Conservation (phyloP, 768 basidiomycete species). For the Lactarius sanguifluus region DNA sequence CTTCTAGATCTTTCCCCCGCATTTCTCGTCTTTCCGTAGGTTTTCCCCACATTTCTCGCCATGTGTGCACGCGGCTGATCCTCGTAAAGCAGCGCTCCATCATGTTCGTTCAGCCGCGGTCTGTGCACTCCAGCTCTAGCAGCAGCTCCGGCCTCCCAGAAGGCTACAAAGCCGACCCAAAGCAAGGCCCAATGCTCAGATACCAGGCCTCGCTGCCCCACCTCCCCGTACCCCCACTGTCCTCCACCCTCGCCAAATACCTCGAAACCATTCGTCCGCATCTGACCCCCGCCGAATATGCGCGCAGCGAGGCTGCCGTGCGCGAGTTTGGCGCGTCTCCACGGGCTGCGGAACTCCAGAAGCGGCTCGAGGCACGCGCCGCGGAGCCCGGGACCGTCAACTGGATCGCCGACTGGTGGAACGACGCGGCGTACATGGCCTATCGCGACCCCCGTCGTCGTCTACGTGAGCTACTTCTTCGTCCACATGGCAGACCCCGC, state of each 20-base stretch:
- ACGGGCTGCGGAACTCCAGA: slow-evolving; percentile 70
- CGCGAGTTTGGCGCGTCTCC: slow-evolving; percentile 69
- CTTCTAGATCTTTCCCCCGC: slow-evolving; percentile 4
- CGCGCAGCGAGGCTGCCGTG: slow-evolving; percentile 57
- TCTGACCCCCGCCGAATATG: slow-evolving; percentile 61
- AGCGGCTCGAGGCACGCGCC: slow-evolving; percentile 73
- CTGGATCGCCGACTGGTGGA: slow-evolving; percentile 99
- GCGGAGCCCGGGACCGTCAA: slow-evolving; percentile 54
- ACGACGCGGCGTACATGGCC: slow-evolving; percentile 85
- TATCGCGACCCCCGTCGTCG: slow-evolving; percentile 89
- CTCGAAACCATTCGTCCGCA: slow-evolving; percentile 82
- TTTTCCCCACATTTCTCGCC: background rate
- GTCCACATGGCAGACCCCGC: slow-evolving; percentile 71
- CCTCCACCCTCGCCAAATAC: slow-evolving; percentile 85
- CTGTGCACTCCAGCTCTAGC: slow-evolving; percentile 6
- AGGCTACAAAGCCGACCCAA: slow-evolving; percentile 54
- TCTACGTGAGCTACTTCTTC: slow-evolving; percentile 94
- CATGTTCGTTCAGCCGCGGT: slow-evolving; percentile 5
- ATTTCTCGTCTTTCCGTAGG: slow-evolving; percentile 17
- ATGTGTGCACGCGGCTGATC: background rate
- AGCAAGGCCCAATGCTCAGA: slow-evolving; percentile 67
- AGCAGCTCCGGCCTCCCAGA: slow-evolving; percentile 35
- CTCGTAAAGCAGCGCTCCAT: background rate
- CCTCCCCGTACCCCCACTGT: slow-evolving; percentile 82
- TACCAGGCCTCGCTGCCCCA: slow-evolving; percentile 70